Percentiles rank a stretch among this genome's conserved stretches.
Conservation (phyloP, 1,284 basidiomycete species). For the Malassezia nana region DNA sequence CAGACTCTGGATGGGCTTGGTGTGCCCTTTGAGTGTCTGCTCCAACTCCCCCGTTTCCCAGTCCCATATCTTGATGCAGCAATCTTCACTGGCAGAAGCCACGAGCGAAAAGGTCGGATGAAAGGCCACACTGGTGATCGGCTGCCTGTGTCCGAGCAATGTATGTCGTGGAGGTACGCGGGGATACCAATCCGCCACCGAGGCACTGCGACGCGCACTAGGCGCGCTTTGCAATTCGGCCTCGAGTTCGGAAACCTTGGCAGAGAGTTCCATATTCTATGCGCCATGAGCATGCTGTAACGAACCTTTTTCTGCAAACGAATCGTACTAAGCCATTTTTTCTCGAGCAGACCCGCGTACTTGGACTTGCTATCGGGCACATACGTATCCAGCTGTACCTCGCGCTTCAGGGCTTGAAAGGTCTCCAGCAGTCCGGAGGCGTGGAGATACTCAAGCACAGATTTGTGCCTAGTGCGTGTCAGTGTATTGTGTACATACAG, state of each 20-base stretch:
- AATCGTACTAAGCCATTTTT: slow-evolving; percentile 91
- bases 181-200: slow-evolving; percentile 70
- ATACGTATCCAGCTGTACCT: slow-evolving; percentile 57
- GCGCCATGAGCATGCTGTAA: background rate
- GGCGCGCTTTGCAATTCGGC: slow-evolving; percentile 60
- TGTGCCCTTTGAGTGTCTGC: slow-evolving; percentile 80
- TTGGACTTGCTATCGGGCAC: slow-evolving; percentile 70
- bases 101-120: slow-evolving; percentile 75
- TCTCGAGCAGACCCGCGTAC: slow-evolving; percentile 72
- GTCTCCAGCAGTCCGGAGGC: slow-evolving; percentile 59
- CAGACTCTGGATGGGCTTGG: slow-evolving; percentile 73
- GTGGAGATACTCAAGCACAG: slow-evolving; percentile 72
- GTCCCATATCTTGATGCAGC: slow-evolving; percentile 84
- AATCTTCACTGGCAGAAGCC: slow-evolving; percentile 75
- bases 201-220: slow-evolving; percentile 58
- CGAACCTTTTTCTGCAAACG: slow-evolving; percentile 80
- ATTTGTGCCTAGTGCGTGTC: slow-evolving; percentile 60
- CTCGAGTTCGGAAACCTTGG: slow-evolving; percentile 62
- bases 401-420: slow-evolving; percentile 59
- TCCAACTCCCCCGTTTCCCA: slow-evolving; percentile 92
- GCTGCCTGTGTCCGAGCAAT: slow-evolving; percentile 68
- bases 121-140: slow-evolving; percentile 68
- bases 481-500: slow-evolving; percentile 51
- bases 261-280: slow-evolving; percentile 61
- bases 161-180: slow-evolving; percentile 67